Evolutionary conservation across 805 yeast genomes (phyloP).

Genomic region (Candida multigemmis): DNA sequence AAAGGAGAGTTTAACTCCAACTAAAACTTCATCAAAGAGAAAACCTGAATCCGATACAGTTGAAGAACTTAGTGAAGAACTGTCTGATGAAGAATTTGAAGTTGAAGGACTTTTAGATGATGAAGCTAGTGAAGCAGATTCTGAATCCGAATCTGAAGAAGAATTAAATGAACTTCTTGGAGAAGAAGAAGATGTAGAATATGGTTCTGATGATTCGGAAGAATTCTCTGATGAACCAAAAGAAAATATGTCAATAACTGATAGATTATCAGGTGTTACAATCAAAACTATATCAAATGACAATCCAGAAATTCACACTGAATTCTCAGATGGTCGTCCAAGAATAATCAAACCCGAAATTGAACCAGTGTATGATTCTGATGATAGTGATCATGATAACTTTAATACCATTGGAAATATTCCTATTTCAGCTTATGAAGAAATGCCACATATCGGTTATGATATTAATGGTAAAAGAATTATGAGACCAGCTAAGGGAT

Average conservation of each 20-base stretch:
- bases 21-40: slow-evolving; percentile 7
- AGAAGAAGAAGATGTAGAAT: slow-evolving; percentile 39
- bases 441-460: slow-evolving; percentile 95
- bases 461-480: slow-evolving; percentile 95
- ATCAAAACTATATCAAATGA: slow-evolving; percentile 39
- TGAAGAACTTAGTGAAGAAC: slow-evolving; percentile 12
- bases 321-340: slow-evolving; percentile 71
- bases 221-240: slow-evolving; percentile 48
- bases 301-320: slow-evolving; percentile 27
- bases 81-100: slow-evolving; percentile 20
- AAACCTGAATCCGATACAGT: slow-evolving; percentile 8
- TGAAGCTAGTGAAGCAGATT: slow-evolving; percentile 12
- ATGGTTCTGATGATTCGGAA: slow-evolving; percentile 30
- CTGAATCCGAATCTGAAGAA: slow-evolving; percentile 16
- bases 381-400: slow-evolving; percentile 78
- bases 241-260: slow-evolving; percentile 43
- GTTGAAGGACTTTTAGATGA: slow-evolving; percentile 33
- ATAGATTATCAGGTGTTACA: slow-evolving; percentile 44
- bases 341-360: slow-evolving; percentile 81
- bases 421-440: slow-evolving; percentile 90
- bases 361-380: slow-evolving; percentile 90
- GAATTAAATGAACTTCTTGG: slow-evolving; percentile 57
- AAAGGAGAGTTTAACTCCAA: slow-evolving; percentile 2
- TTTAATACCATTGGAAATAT: slow-evolving; percentile 88
- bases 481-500: slow-evolving; percentile 97